Conservation (phyloP, 192 early-diverging fungal species). For the Bifiguratus adelaidae region DNA sequence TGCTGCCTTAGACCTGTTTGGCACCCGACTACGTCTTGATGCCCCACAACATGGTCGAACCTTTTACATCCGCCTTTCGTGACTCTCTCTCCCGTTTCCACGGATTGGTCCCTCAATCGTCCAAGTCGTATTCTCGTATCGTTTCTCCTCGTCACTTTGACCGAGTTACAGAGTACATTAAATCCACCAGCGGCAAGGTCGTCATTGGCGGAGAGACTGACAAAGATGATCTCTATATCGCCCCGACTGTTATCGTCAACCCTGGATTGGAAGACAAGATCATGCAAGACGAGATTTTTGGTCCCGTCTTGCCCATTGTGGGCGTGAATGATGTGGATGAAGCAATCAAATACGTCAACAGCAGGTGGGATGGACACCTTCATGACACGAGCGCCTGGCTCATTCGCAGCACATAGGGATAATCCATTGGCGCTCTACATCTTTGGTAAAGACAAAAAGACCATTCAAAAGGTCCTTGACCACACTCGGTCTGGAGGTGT, state of each 20-base stretch:
- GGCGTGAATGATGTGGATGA: constrained; percentile 49
- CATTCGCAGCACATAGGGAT: constrained; percentile 18
- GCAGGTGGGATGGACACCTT: constrained; percentile 6
- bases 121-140: constrained; percentile 45
- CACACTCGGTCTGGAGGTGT: constrained; percentile 68
- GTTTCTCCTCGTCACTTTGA: constrained; percentile 48
- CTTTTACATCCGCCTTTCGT: constrained; percentile 37
- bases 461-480: constrained; percentile 43
- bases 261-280: constrained; percentile 46
- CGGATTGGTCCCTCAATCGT: constrained; percentile 22
- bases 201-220: constrained; percentile 52
- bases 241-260: constrained; percentile 72
- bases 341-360: constrained; percentile 50
- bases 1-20: constrained; percentile 53
- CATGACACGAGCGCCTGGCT: neutral
- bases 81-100: constrained; percentile 24
- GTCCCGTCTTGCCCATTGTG: constrained; percentile 80
- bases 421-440: constrained; percentile 76
- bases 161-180: constrained; percentile 41
- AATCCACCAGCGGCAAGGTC: constrained; percentile 34
- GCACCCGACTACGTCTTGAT: constrained; percentile 67
- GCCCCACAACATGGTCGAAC: constrained; percentile 25
- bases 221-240: constrained; percentile 55
- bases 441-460: constrained; percentile 41
- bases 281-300: constrained; percentile 88